Evolutionary conservation across 306 rosid species (phyloP).

Genomic region (Lupinus albus): DNA sequence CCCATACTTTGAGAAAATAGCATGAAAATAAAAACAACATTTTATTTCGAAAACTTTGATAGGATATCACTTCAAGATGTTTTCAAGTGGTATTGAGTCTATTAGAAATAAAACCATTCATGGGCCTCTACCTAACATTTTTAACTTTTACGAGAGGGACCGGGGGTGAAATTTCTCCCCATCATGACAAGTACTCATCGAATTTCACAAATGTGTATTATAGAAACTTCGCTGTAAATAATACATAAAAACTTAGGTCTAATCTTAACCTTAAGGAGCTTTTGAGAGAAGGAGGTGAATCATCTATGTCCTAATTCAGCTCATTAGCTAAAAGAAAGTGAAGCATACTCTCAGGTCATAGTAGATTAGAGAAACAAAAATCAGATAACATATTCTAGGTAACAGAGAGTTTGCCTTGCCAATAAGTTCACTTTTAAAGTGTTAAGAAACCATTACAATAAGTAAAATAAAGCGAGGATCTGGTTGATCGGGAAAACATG

Average conservation of each 20-base stretch:
- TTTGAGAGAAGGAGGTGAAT: too few species aligned
- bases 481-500: not conserved
- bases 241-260: not conserved
- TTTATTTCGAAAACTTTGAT: slow-evolving; percentile 2
- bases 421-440: not conserved
- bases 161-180: too few species aligned
- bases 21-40: not conserved
- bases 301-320: too few species aligned
- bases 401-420: not conserved
- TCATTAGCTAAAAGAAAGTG: too few species aligned
- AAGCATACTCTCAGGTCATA: not conserved
- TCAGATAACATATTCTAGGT: not conserved
- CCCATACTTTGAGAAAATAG: not conserved
- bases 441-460: not conserved
- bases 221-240: not conserved
- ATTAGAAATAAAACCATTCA: not conserved
- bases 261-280: too few species aligned
- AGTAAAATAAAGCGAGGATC: not conserved
- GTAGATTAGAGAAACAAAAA: not conserved
- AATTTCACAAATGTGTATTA: too few species aligned
- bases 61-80: slow-evolving; percentile 3
- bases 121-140: not conserved
- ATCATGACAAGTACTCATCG: too few species aligned
- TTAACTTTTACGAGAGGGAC: too few species aligned
- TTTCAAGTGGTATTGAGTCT: slow-evolving; percentile 1